Evolutionary conservation across 2,329 filamentous ascomycete genomes (phyloP), one percentile per base, ranked within the genome.

Genomic region (Hypocreales sp.): DNA sequence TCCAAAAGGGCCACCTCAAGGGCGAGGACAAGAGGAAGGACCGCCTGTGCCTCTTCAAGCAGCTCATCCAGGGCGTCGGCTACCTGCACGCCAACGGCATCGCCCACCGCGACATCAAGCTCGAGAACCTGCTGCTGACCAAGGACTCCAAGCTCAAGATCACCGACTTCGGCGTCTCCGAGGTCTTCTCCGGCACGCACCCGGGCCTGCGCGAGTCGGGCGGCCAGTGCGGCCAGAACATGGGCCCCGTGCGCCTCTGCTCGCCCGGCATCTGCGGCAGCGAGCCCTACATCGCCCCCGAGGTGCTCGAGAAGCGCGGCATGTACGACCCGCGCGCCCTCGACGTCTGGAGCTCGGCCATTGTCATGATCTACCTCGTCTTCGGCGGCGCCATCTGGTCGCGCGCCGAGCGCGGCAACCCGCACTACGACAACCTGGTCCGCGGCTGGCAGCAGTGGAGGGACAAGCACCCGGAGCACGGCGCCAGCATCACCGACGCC

Each of bases 31-130:
- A 74, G 31, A 58, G 66, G 11, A 61, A 65, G 30, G 81, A 92
- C 45, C 74, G 79, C 8, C 58, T 79, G 18, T 92, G 84, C 51
- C 64, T 92, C 36, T 92, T 92, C 67, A 92, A 92, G 61, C 84
- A 93, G 50, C 60, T 92, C 16, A 58, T 90, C 18, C 78, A 82
- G 41, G 84, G 83, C 12, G 68, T 93, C 35, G 66, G 73, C 42
- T 90, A 92, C 46, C 61, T 92, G 14, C 84, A 93, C 51, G 61
- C 60, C 33, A 73, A 87, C 42, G 84, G 83, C 31, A 86, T 92
- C 44, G 84, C 83, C 2, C 84, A 92, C 52, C 78, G 84, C 26
- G 84, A 93, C 40, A 79, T 92, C 56, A 92, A 93, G 53, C 66
- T 86, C 8, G 84, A 92, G 49, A 92, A 93, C 41, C 58, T 92